Percentiles rank a stretch among this genome's conserved stretches.
phyloP scores from a whole-genome alignment of 768 basidiomycete species.

The Dentipellis sp. region DNA sequence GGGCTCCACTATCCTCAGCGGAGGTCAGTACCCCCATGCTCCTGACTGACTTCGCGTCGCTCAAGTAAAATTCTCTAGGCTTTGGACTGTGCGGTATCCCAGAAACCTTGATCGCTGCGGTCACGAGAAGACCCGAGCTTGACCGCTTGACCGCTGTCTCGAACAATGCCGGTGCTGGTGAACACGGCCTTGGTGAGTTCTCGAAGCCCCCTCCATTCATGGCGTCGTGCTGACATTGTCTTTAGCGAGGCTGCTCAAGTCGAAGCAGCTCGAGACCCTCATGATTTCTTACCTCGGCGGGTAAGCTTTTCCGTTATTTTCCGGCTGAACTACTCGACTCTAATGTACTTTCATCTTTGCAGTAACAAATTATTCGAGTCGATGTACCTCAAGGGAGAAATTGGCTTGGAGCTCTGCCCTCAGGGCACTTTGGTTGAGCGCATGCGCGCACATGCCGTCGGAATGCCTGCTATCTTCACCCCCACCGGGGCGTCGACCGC shows the following conservation, averaged over 20 bases:
- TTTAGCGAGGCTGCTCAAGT: constrained; percentile 60
- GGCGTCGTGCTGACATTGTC: not conserved
- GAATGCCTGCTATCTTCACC: constrained; percentile 85
- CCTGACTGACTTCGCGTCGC: not conserved
- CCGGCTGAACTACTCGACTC: not conserved
- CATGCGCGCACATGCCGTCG: constrained; percentile 80
- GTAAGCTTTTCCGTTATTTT: constrained; percentile 26
- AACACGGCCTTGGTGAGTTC: constrained; percentile 55
- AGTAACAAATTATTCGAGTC: constrained; percentile 81
- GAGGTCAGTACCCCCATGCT: constrained; percentile 44
- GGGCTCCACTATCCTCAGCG: constrained; percentile 67
- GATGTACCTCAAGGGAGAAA: constrained; percentile 66
- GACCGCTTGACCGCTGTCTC: constrained; percentile 68
- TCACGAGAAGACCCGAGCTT: constrained; percentile 64
- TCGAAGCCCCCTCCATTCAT: not conserved
- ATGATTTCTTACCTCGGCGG: constrained; percentile 86
- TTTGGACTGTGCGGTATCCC: constrained; percentile 86
- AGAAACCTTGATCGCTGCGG: constrained; percentile 78
- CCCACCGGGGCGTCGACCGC: constrained; percentile 87
- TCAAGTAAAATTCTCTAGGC: constrained; percentile 31
- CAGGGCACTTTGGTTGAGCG: constrained; percentile 89
- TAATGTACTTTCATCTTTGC: not conserved
- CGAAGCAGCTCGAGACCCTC: constrained; percentile 67
- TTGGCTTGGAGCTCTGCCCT: constrained; percentile 79
- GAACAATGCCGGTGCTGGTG: constrained; percentile 70